Percentiles rank a stretch among this genome's conserved stretches.
These are phyloP conservation scores for Discostella stelligera DNA, from an alignment of 352 stramenopile species.

Conservation along the genomic window DNA sequence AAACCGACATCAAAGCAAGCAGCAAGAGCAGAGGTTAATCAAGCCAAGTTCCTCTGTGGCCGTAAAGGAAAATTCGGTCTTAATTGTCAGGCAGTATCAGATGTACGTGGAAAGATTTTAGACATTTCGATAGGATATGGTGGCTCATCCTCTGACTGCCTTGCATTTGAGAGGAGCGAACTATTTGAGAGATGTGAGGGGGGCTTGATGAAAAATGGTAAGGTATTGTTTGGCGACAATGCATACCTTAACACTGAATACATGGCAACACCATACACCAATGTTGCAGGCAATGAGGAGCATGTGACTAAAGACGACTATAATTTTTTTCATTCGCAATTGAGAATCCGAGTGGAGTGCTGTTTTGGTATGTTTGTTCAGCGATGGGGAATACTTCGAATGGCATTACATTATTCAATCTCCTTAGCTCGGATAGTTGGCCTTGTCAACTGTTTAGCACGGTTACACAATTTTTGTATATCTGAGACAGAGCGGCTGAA, in stretches of 20 bases:
- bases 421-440: no score
- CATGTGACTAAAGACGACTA: no score
- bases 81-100: constrained; percentile 40
- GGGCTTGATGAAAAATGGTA: background rate
- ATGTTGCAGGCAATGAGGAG: background rate
- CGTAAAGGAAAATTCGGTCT: constrained; percentile 49
- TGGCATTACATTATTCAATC: no score
- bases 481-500: background rate
- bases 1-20: no score
- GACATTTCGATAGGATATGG: constrained; percentile 42
- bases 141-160: constrained; percentile 30
- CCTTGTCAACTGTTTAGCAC: constrained; percentile 1
- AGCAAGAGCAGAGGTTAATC: background rate
- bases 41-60: constrained; percentile 45
- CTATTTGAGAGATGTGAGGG: background rate
- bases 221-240: constrained; percentile 2
- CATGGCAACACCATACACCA: constrained; percentile 2
- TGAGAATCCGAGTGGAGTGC: no score
- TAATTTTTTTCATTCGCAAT: no score
- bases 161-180: constrained; percentile 32
- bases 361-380: no score
- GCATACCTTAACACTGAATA: constrained; percentile 1
- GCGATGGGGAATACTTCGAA: no score
- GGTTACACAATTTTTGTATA: constrained; percentile 3
- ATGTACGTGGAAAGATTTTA: constrained; percentile 23